phyloP scores from a whole-genome alignment of 2,329 filamentous ascomycete species.

The Stenocarpella maydis region DNA sequence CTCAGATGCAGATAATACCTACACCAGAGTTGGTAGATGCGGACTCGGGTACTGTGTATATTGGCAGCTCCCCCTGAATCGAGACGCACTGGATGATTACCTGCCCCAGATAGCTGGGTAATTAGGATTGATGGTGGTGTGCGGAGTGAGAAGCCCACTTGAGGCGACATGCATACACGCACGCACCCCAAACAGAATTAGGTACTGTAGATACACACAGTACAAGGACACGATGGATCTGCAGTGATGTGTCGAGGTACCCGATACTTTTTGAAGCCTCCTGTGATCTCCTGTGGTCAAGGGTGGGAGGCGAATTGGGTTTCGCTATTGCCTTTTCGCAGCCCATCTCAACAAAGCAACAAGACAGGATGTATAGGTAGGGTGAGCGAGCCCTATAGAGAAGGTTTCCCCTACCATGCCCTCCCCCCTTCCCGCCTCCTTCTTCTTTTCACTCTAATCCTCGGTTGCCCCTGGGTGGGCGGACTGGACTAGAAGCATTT shows the following conservation, averaged over 20 bases:
- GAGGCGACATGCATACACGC: neutral
- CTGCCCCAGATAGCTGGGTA: conserved; percentile 3
- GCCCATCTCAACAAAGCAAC: conserved; percentile 17
- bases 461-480: neutral
- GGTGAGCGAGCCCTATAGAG: neutral
- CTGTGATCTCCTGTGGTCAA: neutral
- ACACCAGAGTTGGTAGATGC: too few relatives aligned
- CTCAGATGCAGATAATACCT: neutral
- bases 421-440: neutral
- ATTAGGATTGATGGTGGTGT: conserved; percentile 19
- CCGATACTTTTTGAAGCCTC: neutral
- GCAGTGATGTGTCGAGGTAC: conserved; percentile 1
- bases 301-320: neutral
- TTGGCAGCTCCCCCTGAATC: conserved; percentile 8
- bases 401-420: neutral
- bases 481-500: neutral
- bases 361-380: neutral
- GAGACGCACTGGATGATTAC: neutral
- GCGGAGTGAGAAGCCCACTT: conserved; percentile 1
- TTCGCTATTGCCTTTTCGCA: neutral
- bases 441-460: neutral
- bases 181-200: too few relatives aligned
- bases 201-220: too few relatives aligned
- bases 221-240: neutral
- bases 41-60: neutral